A percentile compares a stretch with the other conserved stretches of the same genome.
These are phyloP conservation scores for Globisporangium recalcitrans DNA, from an alignment of 352 stramenopile genomes.

Conservation along the genomic window DNA sequence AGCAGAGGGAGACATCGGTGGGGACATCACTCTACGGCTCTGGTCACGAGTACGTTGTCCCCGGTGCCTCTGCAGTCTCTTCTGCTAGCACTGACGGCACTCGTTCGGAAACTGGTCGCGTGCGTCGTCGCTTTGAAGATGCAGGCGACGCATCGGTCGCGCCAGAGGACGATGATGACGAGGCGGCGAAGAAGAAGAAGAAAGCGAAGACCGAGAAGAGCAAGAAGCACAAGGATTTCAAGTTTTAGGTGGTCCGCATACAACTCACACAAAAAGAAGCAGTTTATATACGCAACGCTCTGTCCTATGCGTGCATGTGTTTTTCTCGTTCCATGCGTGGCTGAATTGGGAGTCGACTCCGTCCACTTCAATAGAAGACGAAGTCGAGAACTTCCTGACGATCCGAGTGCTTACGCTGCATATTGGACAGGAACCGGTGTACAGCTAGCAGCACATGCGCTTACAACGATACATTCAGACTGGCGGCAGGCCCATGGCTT, in stretches of 20 bases:
- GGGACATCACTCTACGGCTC: slow-evolving; percentile 73
- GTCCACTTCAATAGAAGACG: no score
- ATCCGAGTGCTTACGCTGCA: background rate
- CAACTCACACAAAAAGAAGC: background rate
- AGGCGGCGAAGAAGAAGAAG: slow-evolving; percentile 64
- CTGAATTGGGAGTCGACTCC: no score
- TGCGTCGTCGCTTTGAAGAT: slow-evolving; percentile 72
- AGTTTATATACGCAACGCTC: background rate
- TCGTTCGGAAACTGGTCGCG: slow-evolving; percentile 42
- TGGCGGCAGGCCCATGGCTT: slow-evolving; percentile 69
- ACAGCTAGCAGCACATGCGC: no score
- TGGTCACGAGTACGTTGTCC: slow-evolving; percentile 68
- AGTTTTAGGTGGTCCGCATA: slow-evolving; percentile 47
- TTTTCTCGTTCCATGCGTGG: background rate
- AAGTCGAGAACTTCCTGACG: no score
- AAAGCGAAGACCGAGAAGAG: slow-evolving; percentile 70
- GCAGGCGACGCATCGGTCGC: slow-evolving; percentile 21
- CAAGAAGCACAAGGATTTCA: slow-evolving; percentile 85
- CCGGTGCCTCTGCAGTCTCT: slow-evolving; percentile 18
- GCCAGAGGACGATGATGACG: slow-evolving; percentile 43
- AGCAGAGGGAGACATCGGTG: slow-evolving; percentile 74
- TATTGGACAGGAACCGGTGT: background rate
- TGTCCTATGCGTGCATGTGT: background rate
- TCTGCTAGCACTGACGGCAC: slow-evolving; percentile 28
- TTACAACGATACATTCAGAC: no score